Conservation (phyloP, 495 filamentous ascomycete species). For the Aspergillus affinis region DNA sequence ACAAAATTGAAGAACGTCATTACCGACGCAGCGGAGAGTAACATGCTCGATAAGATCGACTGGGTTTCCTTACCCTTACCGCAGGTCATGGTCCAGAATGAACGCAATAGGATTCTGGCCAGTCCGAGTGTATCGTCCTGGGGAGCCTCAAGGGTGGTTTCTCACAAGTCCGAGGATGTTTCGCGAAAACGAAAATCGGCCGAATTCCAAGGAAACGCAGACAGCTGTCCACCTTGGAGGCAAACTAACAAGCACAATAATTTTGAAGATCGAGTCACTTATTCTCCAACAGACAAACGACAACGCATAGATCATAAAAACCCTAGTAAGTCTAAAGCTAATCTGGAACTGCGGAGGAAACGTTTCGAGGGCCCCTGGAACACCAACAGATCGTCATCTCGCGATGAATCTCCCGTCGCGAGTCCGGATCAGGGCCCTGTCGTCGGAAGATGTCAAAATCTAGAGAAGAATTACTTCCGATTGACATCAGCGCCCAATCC, state of each 20-base stretch:
- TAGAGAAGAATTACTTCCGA: constrained; percentile 94
- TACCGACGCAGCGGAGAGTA: constrained; percentile 68
- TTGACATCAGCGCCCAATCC: constrained; percentile 87
- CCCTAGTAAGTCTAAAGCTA: constrained; percentile 85
- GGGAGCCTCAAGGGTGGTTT: constrained; percentile 29
- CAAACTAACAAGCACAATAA: constrained; percentile 59
- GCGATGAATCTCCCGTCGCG: constrained; percentile 58
- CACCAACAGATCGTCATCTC: constrained; percentile 43
- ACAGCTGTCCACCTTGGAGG: constrained; percentile 67
- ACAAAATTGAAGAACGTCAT: constrained; percentile 83
- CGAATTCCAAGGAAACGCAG: constrained; percentile 53
- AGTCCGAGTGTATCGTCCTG: constrained; percentile 40
- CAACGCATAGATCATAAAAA: constrained; percentile 48
- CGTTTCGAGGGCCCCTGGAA: constrained; percentile 75
- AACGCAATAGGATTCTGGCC: constrained; percentile 53
- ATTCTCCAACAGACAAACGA: constrained; percentile 61
- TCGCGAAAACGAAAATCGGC: constrained; percentile 79
- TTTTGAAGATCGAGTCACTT: constrained; percentile 77
- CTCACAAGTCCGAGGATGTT: constrained; percentile 25
- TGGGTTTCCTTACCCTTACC: constrained; percentile 86
- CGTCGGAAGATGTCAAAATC: constrained; percentile 75
- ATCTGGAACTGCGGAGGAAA: constrained; percentile 82
- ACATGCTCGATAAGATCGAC: constrained; percentile 67
- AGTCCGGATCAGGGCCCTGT: constrained; percentile 68
- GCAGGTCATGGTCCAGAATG: constrained; percentile 77